Evolutionary conservation across 305 asterid genomes (phyloP).

Genomic region (Fraxinus baroniana): DNA sequence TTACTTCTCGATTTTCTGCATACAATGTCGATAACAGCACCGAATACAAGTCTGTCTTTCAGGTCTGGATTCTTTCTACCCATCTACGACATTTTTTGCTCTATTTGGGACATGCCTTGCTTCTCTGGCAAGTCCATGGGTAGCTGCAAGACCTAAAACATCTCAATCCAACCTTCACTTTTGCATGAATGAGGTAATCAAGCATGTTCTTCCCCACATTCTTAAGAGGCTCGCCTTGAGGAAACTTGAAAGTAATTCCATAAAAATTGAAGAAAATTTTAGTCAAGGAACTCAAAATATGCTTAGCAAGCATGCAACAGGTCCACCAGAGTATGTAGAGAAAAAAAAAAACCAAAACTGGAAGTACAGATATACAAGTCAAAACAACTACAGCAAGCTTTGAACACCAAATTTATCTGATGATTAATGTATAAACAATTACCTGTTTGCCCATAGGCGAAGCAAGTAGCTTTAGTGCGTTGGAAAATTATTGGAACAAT

Average conservation of each 20-base stretch:
- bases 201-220: not conserved
- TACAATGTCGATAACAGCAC: not conserved
- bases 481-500: slow-evolving; percentile 96
- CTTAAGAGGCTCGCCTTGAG: not conserved
- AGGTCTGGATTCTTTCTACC: not conserved
- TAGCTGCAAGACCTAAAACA: not conserved
- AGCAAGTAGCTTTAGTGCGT: slow-evolving; percentile 99
- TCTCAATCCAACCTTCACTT: not conserved
- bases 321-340: not conserved
- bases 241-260: not conserved
- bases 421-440: slow-evolving; percentile 7
- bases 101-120: not conserved
- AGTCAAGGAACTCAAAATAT: not conserved
- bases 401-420: not conserved
- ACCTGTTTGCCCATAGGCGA: slow-evolving; percentile 99
- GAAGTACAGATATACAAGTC: not conserved
- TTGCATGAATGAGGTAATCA: not conserved
- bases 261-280: not conserved
- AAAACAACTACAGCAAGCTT: not conserved
- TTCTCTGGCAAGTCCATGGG: not conserved
- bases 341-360: not conserved
- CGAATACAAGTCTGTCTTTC: not conserved
- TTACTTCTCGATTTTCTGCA: not conserved
- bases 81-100: not conserved
- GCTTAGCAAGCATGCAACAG: not conserved